Percentiles rank a stretch among this genome's conserved stretches.
These are phyloP conservation scores for Dothiorella sarmentorum DNA, from an alignment of 2,329 filamentous ascomycete species.

Conservation along the genomic window DNA sequence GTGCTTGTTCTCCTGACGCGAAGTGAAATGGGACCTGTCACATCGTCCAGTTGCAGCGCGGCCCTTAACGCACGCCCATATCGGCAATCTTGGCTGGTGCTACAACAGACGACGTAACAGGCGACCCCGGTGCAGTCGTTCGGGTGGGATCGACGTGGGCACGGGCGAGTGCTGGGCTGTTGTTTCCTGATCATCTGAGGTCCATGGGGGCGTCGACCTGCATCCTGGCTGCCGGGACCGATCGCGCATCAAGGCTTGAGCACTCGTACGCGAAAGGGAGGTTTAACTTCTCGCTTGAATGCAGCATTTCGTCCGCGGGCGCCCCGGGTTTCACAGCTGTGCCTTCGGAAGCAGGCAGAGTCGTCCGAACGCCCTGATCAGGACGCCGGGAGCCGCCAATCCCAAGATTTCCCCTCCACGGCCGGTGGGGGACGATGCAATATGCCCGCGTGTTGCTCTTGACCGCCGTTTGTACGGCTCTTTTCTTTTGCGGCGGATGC, in stretches of 20 bases:
- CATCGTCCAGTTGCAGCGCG: constrained; percentile 13
- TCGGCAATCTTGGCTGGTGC: constrained; percentile 11
- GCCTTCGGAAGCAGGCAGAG: constrained; percentile 16
- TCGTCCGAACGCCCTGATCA: constrained; percentile 14
- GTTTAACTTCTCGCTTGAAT: constrained; percentile 21
- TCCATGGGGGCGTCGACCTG: constrained; percentile 29
- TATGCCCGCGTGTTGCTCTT: constrained; percentile 1
- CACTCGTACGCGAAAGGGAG: constrained; percentile 22
- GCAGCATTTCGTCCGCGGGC: constrained; percentile 17
- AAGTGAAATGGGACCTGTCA: constrained; percentile 17
- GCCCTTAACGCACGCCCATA: constrained; percentile 15
- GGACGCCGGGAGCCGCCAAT: constrained; percentile 1
- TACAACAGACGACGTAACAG: constrained; percentile 10
- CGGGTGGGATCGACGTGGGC: constrained; percentile 6
- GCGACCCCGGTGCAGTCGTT: neutral
- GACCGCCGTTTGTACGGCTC: constrained; percentile 14
- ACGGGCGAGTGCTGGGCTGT: neutral
- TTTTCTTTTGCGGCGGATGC: constrained; percentile 8
- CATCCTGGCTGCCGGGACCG: constrained; percentile 31
- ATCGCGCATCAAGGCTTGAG: constrained; percentile 16
- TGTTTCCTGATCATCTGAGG: constrained; percentile 24
- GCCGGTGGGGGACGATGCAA: neutral
- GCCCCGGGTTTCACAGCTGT: constrained; percentile 15
- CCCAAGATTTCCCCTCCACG: constrained; percentile 4
- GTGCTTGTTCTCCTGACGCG: constrained; percentile 2